phyloP scores from a whole-genome alignment of 352 stramenopile genomes.

The Thalassiosira tumida region DNA sequence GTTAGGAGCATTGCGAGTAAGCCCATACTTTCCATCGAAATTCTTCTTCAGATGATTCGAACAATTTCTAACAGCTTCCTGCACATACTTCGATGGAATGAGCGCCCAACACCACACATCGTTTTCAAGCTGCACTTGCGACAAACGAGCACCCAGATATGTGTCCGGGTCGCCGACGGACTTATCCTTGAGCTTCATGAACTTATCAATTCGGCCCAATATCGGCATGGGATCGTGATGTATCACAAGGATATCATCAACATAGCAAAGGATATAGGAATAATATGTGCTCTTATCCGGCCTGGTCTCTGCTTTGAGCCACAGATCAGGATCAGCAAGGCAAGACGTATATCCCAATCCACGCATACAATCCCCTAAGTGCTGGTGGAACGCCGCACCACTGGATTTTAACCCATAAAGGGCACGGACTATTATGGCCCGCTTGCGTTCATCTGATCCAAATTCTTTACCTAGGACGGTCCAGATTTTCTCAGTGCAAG shows the following conservation, averaged over 20 bases:
- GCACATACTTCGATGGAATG: conserved; percentile 63
- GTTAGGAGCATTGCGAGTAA: conserved; percentile 42
- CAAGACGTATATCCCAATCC: conserved; percentile 66
- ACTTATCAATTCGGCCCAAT: conserved; percentile 51
- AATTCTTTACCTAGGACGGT: conserved; percentile 69
- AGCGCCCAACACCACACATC: conserved; percentile 60
- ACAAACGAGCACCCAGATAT: conserved; percentile 80
- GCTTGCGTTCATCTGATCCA: conserved; percentile 51
- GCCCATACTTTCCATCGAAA: background rate
- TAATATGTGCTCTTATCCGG: conserved; percentile 73
- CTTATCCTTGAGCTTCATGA: conserved; percentile 71
- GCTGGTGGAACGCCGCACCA: conserved; percentile 60
- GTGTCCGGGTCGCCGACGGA: conserved; percentile 73
- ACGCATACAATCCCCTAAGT: conserved; percentile 74
- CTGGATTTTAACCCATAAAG: conserved; percentile 77
- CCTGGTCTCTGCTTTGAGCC: conserved; percentile 46
- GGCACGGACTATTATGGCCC: conserved; percentile 53
- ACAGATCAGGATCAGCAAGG: conserved; percentile 80
- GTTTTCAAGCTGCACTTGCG: conserved; percentile 47
- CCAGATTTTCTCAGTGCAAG: conserved; percentile 24
- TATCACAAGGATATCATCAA: conserved; percentile 77
- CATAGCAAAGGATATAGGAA: conserved; percentile 77
- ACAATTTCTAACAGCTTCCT: conserved; percentile 54
- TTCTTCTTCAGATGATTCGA: conserved; percentile 61
- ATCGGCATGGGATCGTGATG: conserved; percentile 65